phyloP scores from a whole-genome alignment of 495 filamentous ascomycete genomes.

The Penicillium verhagenii region DNA sequence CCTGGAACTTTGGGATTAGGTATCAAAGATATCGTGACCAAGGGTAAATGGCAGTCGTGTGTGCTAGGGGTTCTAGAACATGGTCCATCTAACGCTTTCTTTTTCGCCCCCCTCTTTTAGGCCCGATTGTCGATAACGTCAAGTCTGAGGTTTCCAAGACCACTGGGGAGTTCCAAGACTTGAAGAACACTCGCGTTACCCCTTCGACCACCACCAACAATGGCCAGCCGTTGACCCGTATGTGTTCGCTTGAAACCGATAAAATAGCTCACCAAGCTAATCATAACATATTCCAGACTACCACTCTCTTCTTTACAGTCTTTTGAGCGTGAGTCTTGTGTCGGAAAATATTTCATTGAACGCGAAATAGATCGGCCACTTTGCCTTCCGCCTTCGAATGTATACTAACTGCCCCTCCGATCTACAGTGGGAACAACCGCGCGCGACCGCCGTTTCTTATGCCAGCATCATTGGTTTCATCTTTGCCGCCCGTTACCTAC shows the following conservation, averaged over 20 bases:
- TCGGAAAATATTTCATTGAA: no score
- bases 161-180: constrained; percentile 67
- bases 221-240: constrained; percentile 84
- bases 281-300: constrained; percentile 58
- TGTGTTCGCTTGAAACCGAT: constrained; percentile 14
- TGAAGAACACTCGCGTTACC: constrained; percentile 67
- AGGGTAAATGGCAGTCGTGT: constrained; percentile 26
- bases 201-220: constrained; percentile 69
- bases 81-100: constrained; percentile 31
- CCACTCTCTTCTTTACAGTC: constrained; percentile 90
- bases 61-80: constrained; percentile 13
- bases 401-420: constrained; percentile 26
- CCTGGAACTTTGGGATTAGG: constrained; percentile 19
- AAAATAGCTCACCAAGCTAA: neutral
- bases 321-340: constrained; percentile 63
- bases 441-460: constrained; percentile 86
- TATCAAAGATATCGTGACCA: constrained; percentile 28
- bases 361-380: neutral
- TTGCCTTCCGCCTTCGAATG: neutral
- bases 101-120: constrained; percentile 37
- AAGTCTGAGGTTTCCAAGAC: constrained; percentile 73
- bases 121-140: constrained; percentile 74
- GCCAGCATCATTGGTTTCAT: constrained; percentile 72
- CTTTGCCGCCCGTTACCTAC: constrained; percentile 85
- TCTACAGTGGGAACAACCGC: constrained; percentile 62